These are phyloP conservation scores for Candida sithepensis DNA, from an alignment of 805 yeast genomes.

Conservation along the genomic window DNA sequence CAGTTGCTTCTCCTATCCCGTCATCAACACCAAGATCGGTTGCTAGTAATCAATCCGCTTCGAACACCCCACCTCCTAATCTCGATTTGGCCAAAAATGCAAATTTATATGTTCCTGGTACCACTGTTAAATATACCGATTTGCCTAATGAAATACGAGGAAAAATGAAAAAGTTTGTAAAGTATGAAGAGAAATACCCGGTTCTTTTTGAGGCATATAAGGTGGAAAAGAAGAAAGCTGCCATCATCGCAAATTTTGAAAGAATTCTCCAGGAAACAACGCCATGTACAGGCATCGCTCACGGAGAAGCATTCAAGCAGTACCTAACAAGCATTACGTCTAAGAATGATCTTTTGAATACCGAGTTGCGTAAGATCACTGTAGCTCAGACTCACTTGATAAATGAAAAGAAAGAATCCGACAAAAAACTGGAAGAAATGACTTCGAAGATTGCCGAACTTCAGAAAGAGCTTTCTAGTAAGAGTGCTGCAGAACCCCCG, in stretches of 20 bases:
- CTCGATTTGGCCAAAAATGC: slow-evolving; percentile 1
- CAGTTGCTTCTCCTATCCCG: neutral
- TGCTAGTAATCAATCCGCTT: slow-evolving; percentile 3
- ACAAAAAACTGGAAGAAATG: slow-evolving; percentile 10
- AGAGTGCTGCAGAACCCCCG: neutral
- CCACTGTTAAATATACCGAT: slow-evolving; percentile 33
- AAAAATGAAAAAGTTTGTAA: slow-evolving; percentile 69
- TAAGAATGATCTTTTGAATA: slow-evolving; percentile 57
- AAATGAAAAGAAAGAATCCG: slow-evolving; percentile 8
- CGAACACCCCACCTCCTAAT: slow-evolving; percentile 12
- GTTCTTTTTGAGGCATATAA: slow-evolving; percentile 79
- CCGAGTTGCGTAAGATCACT: slow-evolving; percentile 55
- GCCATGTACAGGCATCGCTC: slow-evolving; percentile 72
- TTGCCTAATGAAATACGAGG: slow-evolving; percentile 56
- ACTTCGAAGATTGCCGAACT: slow-evolving; percentile 6
- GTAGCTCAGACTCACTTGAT: slow-evolving; percentile 18
- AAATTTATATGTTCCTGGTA: slow-evolving; percentile 22
- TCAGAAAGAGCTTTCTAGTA: slow-evolving; percentile 1
- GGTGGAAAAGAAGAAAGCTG: slow-evolving; percentile 65
- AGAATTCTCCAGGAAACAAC: slow-evolving; percentile 71
- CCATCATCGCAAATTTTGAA: slow-evolving; percentile 61
- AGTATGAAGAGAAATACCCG: slow-evolving; percentile 91
- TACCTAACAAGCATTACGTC: slow-evolving; percentile 61
- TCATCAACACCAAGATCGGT: neutral
- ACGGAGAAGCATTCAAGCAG: slow-evolving; percentile 65